Evolutionary conservation across 2,329 filamentous ascomycete genomes (phyloP).

Genomic region (Monosporascus sp.): DNA sequence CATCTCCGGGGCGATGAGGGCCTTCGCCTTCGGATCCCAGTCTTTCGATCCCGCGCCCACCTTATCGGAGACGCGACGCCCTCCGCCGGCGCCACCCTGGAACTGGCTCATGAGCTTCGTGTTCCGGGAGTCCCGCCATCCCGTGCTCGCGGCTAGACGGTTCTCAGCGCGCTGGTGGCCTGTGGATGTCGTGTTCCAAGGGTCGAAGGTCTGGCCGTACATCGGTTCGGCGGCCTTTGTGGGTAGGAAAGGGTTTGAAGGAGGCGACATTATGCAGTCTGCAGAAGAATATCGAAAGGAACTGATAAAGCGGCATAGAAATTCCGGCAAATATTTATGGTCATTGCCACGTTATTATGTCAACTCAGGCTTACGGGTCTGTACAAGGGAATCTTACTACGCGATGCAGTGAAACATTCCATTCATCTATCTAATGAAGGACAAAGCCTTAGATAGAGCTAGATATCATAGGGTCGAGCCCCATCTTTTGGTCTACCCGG

Average conservation of each 20-base stretch:
- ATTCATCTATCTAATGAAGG: neutral
- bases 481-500: neutral
- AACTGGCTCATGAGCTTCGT: conserved; percentile 69
- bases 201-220: conserved; percentile 49
- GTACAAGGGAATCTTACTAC: neutral
- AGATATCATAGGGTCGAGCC: too few relatives aligned
- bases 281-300: conserved; percentile 1
- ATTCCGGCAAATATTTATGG: neutral
- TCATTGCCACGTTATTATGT: neutral
- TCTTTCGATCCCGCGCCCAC: conserved; percentile 59
- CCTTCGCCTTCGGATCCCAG: conserved; percentile 40
- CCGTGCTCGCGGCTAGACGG: conserved; percentile 48
- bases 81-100: conserved; percentile 48
- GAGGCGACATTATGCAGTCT: conserved; percentile 11
- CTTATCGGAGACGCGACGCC: conserved; percentile 56
- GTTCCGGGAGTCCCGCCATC: conserved; percentile 67
- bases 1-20: conserved; percentile 38
- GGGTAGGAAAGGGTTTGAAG: conserved; percentile 15
- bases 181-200: conserved; percentile 68
- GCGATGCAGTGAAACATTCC: neutral
- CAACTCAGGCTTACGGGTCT: too few relatives aligned
- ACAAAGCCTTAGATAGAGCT: too few relatives aligned
- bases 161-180: conserved; percentile 77
- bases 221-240: conserved; percentile 34
- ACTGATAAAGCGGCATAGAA: too few relatives aligned